A percentile compares a stretch with the other conserved stretches of the same genome.
Evolutionary conservation across 768 basidiomycete genomes (phyloP).

Genomic region (Mycena belliarum): DNA sequence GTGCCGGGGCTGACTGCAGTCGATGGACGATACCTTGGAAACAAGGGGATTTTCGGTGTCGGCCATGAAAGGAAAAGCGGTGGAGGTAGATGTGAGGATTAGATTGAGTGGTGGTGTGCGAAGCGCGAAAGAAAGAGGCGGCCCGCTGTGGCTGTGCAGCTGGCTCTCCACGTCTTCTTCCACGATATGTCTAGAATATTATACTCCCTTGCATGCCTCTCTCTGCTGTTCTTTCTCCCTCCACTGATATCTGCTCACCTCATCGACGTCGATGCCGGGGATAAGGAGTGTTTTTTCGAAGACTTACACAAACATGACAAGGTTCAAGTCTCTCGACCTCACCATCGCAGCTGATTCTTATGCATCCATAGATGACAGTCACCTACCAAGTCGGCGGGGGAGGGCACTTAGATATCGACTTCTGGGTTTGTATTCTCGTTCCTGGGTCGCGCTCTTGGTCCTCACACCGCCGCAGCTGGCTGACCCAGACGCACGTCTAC

Average conservation of each 20-base stretch:
- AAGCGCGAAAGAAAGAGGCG: conserved; percentile 2
- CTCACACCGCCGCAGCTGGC: conserved; percentile 55
- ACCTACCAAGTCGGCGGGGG: conserved; percentile 99
- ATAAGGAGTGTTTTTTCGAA: conserved; percentile 95
- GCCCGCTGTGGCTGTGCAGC: conserved; percentile 6
- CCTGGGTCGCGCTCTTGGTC: neutral
- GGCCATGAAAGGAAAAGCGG: conserved; percentile 45
- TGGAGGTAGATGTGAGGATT: conserved; percentile 10
- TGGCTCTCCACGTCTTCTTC: neutral
- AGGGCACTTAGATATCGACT: conserved; percentile 96
- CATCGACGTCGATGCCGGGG: conserved; percentile 73
- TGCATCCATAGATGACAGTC: conserved; percentile 82
- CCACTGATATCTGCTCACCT: conserved; percentile 59
- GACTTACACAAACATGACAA: conserved; percentile 91
- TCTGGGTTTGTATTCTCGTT: conserved; percentile 65
- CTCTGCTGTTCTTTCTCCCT: conserved; percentile 43
- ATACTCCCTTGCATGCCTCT: conserved; percentile 29
- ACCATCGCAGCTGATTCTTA: conserved; percentile 1
- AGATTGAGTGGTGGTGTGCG: conserved; percentile 3
- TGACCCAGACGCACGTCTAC: conserved; percentile 66
- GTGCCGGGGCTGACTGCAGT: neutral
- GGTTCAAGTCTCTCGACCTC: conserved; percentile 39
- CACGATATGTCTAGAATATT: conserved; percentile 27
- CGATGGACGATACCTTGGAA: conserved; percentile 53
- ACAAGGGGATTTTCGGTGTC: conserved; percentile 65